These are phyloP conservation scores for Coemansia sp. DNA, from an alignment of 192 early-diverging fungal species.

Conservation along the genomic window DNA sequence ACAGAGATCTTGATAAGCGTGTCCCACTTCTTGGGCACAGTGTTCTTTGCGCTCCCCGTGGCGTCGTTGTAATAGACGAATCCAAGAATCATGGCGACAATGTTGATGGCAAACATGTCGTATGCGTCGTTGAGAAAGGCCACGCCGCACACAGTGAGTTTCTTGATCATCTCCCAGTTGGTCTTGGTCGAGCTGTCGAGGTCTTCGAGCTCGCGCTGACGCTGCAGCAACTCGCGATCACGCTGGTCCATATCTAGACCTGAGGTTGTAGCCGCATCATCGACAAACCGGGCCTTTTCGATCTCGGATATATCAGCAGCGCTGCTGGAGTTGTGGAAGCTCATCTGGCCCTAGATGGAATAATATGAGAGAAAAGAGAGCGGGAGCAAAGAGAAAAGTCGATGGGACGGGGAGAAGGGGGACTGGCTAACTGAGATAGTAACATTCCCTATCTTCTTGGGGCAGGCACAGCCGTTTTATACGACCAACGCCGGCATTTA, in stretches of 20 bases:
- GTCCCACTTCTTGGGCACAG: slow-evolving; percentile 66
- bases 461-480: not conserved
- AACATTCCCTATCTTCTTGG: not conserved
- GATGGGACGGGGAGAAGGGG: slow-evolving; percentile 12
- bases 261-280: not conserved
- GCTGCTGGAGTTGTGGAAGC: slow-evolving; percentile 34
- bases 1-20: slow-evolving; percentile 82
- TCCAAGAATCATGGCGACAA: slow-evolving; percentile 80
- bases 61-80: slow-evolving; percentile 60
- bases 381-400: no score
- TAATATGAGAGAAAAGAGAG: not conserved
- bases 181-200: slow-evolving; percentile 59
- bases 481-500: no score
- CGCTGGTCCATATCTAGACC: slow-evolving; percentile 33
- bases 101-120: slow-evolving; percentile 89
- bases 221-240: slow-evolving; percentile 28
- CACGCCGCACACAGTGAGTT: slow-evolving; percentile 68
- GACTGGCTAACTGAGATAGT: slow-evolving; percentile 1
- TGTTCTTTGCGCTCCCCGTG: slow-evolving; percentile 25
- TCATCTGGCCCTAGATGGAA: slow-evolving; percentile 11
- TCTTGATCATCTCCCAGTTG: slow-evolving; percentile 66
- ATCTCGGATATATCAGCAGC: slow-evolving; percentile 37
- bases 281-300: slow-evolving; percentile 12
- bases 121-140: slow-evolving; percentile 93
- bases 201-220: slow-evolving; percentile 25